Base-by-base conservation (phyloP, 371 early-diverging fungal genomes). In the Circinella minor region DNA sequence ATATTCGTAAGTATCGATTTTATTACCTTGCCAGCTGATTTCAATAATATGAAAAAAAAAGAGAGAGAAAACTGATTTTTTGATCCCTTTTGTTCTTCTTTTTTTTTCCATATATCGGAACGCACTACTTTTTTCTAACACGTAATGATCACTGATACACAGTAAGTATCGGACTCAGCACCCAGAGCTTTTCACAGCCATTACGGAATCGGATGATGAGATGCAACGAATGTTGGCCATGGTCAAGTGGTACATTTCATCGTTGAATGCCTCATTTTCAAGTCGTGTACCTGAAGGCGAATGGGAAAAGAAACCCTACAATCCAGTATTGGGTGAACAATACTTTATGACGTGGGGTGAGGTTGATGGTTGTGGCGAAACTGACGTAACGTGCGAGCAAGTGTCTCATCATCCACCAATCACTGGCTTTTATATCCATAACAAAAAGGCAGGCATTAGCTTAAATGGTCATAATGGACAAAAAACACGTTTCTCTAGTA, bases 251-350 rank as follows among this genome's bases (percentile, higher is more conserved):
- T 93, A 90, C 74, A 86, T 92, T 55, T 92, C 93, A 13, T 90
- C 91, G 37, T 82, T 92, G 34, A 91, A 91, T 72, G 93, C 93
- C 10, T 91, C 92, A 3, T 89, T 85, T 68, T 70, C 78, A 15
- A 77, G 80, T 49, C 77, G 83, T 63, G 83, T 83, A 1, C 83
- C 83, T 61, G 81, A 81, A 57, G 83, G 83, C 10, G 80, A 83
- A 68, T 83, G 83, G 83, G 94, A 93, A 70, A 94, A 93, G 83
- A 94, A 94, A 75, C 94, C 94, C 11, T 94, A 88, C 66, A 94
- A 94, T 65, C 94, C 94, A 27, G 89, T 94, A 14, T 81, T 94
- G 27, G 94, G 94, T 55, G 94, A 94, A 69, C 92, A 92, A 72
- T 93, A 84, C 74, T 77, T 89, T 69, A 90, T 88, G 65, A 67